Percentiles rank a stretch among this genome's conserved stretches.
Evolutionary conservation across 345 rosid species (phyloP).

Genomic region (Barbarea vulgaris): DNA sequence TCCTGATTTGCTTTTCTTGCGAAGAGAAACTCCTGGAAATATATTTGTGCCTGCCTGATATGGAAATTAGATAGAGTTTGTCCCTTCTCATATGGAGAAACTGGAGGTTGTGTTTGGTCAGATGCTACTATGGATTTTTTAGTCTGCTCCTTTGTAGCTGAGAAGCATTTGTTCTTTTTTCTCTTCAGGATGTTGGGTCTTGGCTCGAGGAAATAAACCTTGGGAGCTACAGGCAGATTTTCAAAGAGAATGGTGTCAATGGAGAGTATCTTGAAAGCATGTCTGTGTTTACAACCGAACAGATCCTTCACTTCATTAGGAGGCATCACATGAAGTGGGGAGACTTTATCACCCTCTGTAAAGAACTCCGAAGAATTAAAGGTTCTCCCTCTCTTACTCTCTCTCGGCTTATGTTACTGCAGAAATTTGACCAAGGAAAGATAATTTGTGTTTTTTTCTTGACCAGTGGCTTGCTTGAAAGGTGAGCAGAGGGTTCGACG

Average conservation of each 20-base stretch:
- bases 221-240: conserved; percentile 85
- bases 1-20: no score
- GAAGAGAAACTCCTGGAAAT: no score
- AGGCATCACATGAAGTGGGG: conserved; percentile 99
- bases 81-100: conserved; percentile 8
- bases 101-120: background rate
- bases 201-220: conserved; percentile 96
- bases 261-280: conserved; percentile 97
- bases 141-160: background rate
- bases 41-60: no score
- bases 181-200: conserved; percentile 85
- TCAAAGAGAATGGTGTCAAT: conserved; percentile 88
- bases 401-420: background rate
- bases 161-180: background rate
- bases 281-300: conserved; percentile 98
- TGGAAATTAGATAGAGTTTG: background rate
- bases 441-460: background rate
- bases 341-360: conserved; percentile 94
- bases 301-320: conserved; percentile 94
- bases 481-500: conserved; percentile 94
- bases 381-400: conserved; percentile 45
- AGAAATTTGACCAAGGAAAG: conserved; percentile 1
- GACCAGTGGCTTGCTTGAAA: conserved; percentile 94
- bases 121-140: background rate
- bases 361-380: conserved; percentile 95